Evolutionary conservation across 345 rosid species (phyloP).

Genomic region (Aethionema arabicum): DNA sequence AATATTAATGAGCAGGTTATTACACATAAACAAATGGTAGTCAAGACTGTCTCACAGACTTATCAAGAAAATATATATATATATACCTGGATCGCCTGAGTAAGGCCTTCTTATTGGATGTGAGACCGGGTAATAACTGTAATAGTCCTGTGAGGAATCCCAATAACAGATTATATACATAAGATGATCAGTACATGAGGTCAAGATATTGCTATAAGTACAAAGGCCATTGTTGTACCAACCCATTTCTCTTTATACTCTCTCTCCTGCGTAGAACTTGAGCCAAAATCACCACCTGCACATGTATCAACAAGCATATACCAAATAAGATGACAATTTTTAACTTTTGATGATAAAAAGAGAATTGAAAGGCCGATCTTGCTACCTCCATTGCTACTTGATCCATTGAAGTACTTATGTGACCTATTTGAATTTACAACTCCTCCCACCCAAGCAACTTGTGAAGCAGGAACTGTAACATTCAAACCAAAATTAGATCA

Average conservation of each 20-base stretch:
- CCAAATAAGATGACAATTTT: no score
- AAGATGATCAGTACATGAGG: neutral
- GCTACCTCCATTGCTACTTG: conserved; percentile 23
- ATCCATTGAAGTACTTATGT: conserved; percentile 38
- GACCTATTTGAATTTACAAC: conserved; percentile 44
- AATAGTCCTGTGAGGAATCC: conserved; percentile 58
- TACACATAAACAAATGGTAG: conserved; percentile 1
- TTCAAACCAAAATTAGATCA: conserved; percentile 8
- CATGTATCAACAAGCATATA: conserved; percentile 16
- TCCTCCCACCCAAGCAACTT: conserved; percentile 41
- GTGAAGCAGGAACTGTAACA: conserved; percentile 29
- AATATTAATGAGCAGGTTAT: conserved; percentile 26
- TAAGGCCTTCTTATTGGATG: conserved; percentile 82
- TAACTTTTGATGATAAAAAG: neutral
- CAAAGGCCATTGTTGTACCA: conserved; percentile 27
- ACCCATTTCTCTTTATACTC: conserved; percentile 91
- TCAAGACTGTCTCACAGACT: neutral
- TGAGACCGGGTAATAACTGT: conserved; percentile 69
- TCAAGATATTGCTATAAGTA: conserved; percentile 5
- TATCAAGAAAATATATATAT: conserved; percentile 14
- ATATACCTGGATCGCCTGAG: conserved; percentile 76
- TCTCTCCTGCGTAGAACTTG: conserved; percentile 41
- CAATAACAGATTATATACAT: neutral
- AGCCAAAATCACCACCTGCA: conserved; percentile 46
- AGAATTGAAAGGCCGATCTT: neutral